Evolutionary conservation across 768 basidiomycete species (phyloP).

Genomic region (Fistulinella prunicolor): DNA sequence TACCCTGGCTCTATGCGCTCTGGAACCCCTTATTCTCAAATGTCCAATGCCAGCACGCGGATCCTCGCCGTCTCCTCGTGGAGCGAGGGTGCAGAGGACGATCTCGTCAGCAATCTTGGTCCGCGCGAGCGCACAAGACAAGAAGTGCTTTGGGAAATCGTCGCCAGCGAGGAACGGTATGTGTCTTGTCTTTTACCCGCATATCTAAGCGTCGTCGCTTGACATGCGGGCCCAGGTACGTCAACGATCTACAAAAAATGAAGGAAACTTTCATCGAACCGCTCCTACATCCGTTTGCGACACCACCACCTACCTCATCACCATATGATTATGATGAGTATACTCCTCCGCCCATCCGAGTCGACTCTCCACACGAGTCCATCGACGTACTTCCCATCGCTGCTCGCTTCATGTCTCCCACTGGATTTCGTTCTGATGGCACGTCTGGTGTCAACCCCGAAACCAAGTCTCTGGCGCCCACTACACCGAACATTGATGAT

Average conservation of each 20-base stretch:
- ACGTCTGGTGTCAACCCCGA: constrained; percentile 39
- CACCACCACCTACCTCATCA: constrained; percentile 38
- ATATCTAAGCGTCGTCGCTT: constrained; percentile 9
- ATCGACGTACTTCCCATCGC: constrained; percentile 81
- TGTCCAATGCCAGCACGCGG: constrained; percentile 70
- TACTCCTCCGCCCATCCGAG: constrained; percentile 32
- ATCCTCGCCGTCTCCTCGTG: constrained; percentile 80
- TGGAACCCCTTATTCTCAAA: constrained; percentile 76
- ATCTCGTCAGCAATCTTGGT: constrained; percentile 90
- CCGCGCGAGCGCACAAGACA: constrained; percentile 92
- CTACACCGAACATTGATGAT: constrained; percentile 63
- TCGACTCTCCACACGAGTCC: constrained; percentile 69
- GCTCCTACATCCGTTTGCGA: constrained; percentile 76
- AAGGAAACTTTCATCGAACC: constrained; percentile 92
- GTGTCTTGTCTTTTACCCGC: constrained; percentile 17
- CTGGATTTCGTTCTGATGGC: constrained; percentile 46
- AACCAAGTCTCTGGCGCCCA: constrained; percentile 45
- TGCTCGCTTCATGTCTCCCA: constrained; percentile 83
- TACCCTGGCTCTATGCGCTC: constrained; percentile 73
- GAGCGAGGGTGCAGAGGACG: constrained; percentile 94
- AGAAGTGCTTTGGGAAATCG: constrained; percentile 96
- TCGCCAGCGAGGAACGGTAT: constrained; percentile 91
- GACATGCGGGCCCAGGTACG: constrained; percentile 62
- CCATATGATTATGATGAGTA: constrained; percentile 71
- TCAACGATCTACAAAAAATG: constrained; percentile 85